Evolutionary conservation across 2,329 filamentous ascomycete species (phyloP), one percentile per base, ranked within the genome.

Genomic region (Colletotrichum caudatum): DNA sequence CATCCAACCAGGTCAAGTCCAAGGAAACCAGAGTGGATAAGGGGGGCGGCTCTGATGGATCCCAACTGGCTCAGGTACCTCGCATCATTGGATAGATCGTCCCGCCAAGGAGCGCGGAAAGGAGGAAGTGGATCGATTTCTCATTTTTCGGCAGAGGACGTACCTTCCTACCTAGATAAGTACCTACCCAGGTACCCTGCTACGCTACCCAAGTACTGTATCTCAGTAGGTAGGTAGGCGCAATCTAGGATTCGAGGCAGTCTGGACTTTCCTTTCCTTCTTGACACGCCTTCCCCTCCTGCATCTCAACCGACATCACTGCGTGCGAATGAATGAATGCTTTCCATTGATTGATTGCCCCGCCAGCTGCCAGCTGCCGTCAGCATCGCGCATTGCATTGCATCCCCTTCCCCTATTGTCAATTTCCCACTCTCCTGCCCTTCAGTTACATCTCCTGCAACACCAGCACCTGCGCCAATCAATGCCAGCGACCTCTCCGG

Each of bases 51-150:
- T n/a, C 5, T n/a, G 16, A 46, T 68, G 69, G 69, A 37, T 29
- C 37, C 18, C 5, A 46, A 65, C 48, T 54, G 69, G 37, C 37
- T 54, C 35, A 48, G 46, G 39, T 16, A 41, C 51, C n/a, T 39
- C 29, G 35, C 23, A 14, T 54, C 58, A 71, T 71, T 71, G 69
- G 69, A 59, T 11, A 46, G 35, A 48, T 35, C 53, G 37, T 71
- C 58, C 64, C 59, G 69, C 69, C 69, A 71, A 71, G 64, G 59
- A 66, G 16, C 58, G 53, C 64, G 69, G 59, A 71, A 71, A 71
- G 69, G 64, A 71, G 69, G n/a, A 23, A 56, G 69, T 63, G 69
- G 64, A 16, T 7, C 44, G 64, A n/a, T 7, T 35, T 56, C 64
- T 56, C 46, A 59, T 71, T 71, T 68, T 58, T 6, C 20, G 8